Percentiles rank a stretch among this genome's conserved stretches.
phyloP scores from a whole-genome alignment of 352 stramenopile genomes.

The Hyaloperonospora arabidopsidis region DNA sequence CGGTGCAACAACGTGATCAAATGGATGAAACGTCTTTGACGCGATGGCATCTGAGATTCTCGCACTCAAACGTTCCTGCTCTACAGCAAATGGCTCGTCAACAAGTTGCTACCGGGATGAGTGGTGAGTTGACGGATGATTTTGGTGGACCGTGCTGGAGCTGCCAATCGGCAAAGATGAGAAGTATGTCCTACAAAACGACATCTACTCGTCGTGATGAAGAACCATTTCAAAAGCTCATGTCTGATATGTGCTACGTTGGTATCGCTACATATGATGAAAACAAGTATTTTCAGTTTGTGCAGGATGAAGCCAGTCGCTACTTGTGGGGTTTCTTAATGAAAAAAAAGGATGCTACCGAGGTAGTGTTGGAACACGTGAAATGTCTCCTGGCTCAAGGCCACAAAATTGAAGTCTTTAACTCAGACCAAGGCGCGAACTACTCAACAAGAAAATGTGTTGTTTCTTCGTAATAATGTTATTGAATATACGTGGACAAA shows the following conservation, averaged over 20 bases:
- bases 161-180: no score
- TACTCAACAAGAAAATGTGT: not conserved
- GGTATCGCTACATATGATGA: not conserved
- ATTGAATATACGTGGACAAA: constrained; percentile 9
- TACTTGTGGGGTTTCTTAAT: constrained; percentile 1
- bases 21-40: no score
- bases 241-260: constrained; percentile 3
- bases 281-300: constrained; percentile 3
- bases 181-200: no score
- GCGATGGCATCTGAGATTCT: no score
- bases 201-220: no score
- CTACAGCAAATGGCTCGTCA: no score
- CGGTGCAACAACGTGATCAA: no score
- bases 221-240: no score
- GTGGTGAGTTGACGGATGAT: no score
- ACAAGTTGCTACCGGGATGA: no score
- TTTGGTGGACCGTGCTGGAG: no score
- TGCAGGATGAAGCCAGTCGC: constrained; percentile 2
- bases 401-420: constrained; percentile 3
- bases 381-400: not conserved
- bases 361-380: not conserved
- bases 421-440: constrained; percentile 7
- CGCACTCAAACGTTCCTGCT: no score
- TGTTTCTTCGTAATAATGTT: not conserved
- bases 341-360: not conserved